phyloP scores from a whole-genome alignment of 768 basidiomycete genomes.

The Lepiota brunneoincarnata region DNA sequence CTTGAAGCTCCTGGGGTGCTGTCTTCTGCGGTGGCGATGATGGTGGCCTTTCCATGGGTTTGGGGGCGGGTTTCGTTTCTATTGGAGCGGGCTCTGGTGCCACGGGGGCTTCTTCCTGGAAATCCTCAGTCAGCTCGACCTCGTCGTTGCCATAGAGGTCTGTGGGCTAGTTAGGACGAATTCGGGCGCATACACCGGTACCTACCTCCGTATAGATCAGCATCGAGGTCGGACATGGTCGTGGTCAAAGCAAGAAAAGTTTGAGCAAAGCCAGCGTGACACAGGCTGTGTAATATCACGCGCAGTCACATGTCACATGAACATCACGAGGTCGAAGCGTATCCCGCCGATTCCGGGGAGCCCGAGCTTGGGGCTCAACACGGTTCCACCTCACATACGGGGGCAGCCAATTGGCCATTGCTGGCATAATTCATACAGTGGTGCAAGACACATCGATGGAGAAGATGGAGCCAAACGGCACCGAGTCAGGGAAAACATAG shows the following conservation, averaged over 20 bases:
- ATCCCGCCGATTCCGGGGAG: not conserved
- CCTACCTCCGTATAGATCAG: conserved; percentile 87
- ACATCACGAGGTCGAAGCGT: not conserved
- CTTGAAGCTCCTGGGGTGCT: conserved; percentile 20
- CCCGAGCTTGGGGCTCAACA: not conserved
- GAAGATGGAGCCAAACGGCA: not conserved
- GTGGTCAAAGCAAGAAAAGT: conserved; percentile 24
- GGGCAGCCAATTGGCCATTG: too few relatives aligned
- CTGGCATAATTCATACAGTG: too few relatives aligned
- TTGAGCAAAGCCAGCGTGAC: conserved; percentile 2
- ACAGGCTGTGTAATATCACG: conserved; percentile 6
- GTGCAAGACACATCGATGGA: not conserved
- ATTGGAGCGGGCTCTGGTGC: conserved; percentile 16
- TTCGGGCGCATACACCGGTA: not conserved
- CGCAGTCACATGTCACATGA: conserved; percentile 18
- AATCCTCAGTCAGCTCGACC: conserved; percentile 51
- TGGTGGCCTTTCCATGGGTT: conserved; percentile 6
- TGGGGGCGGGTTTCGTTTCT: conserved; percentile 10
- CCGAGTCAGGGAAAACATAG: conserved; percentile 3
- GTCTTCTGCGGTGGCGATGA: conserved; percentile 17
- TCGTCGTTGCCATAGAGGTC: conserved; percentile 80
- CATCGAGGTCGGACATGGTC: conserved; percentile 80
- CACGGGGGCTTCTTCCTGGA: conserved; percentile 20
- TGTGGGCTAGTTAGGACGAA: conserved; percentile 21
- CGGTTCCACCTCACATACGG: too few relatives aligned